Conservation (phyloP, 352 stramenopile species). For the Plasmopara muralis region DNA sequence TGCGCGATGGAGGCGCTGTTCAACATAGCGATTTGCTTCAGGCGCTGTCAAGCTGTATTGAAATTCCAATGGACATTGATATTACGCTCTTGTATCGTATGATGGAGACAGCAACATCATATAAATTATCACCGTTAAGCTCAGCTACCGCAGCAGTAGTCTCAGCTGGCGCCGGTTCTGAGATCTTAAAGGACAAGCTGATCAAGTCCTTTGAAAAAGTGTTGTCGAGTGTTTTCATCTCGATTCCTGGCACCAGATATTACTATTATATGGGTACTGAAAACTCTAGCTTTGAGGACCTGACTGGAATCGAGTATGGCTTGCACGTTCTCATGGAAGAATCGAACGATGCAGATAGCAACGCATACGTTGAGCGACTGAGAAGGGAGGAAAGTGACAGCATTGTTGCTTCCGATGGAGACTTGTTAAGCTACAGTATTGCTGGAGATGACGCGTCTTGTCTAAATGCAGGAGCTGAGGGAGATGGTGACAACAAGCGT, state of each 20-base stretch:
- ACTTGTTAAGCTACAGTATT: constrained; percentile 1
- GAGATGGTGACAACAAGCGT: constrained; percentile 12
- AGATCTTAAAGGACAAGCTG: constrained; percentile 54
- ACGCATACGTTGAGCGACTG: constrained; percentile 7
- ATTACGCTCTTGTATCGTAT: constrained; percentile 84
- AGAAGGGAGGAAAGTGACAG: constrained; percentile 9
- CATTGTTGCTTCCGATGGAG: neutral
- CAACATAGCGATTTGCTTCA: constrained; percentile 84
- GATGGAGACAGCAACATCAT: constrained; percentile 42
- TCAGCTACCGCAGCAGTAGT: constrained; percentile 30
- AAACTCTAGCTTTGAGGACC: constrained; percentile 46
- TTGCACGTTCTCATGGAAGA: constrained; percentile 65
- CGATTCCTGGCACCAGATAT: constrained; percentile 72
- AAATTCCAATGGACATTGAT: constrained; percentile 80
- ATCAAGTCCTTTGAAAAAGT: constrained; percentile 72
- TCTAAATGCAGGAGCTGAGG: constrained; percentile 2
- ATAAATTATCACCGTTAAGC: constrained; percentile 23
- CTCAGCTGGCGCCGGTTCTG: constrained; percentile 33
- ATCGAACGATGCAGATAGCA: constrained; percentile 32
- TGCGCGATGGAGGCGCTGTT: constrained; percentile 64
- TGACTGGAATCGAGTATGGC: constrained; percentile 48
- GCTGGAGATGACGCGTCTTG: neutral
- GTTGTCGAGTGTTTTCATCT: constrained; percentile 44
- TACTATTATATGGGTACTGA: constrained; percentile 78
- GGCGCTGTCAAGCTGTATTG: constrained; percentile 77